Evolutionary conservation across 2,329 filamentous ascomycete species (phyloP).

Genomic region (Biscogniauxia mediterranea): DNA sequence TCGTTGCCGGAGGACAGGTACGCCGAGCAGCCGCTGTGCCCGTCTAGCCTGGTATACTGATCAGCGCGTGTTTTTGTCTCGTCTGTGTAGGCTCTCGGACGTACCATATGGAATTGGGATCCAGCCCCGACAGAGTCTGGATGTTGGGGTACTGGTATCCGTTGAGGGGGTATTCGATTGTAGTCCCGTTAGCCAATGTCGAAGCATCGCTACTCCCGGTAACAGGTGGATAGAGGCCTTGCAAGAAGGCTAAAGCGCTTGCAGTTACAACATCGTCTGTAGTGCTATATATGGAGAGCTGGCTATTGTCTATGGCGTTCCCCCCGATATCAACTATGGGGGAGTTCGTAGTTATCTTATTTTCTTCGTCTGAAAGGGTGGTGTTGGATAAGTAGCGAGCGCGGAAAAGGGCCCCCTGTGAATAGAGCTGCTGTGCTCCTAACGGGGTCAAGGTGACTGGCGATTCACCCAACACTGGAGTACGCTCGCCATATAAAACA

Average conservation of each 20-base stretch:
- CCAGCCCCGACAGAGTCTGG: slow-evolving; percentile 46
- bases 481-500: slow-evolving; percentile 53
- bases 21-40: slow-evolving; percentile 15
- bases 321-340: slow-evolving; percentile 43
- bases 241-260: slow-evolving; percentile 74
- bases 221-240: slow-evolving; percentile 79
- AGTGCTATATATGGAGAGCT: slow-evolving; percentile 43
- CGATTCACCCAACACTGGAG: slow-evolving; percentile 36
- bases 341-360: slow-evolving; percentile 29
- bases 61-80: neutral
- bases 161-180: slow-evolving; percentile 63
- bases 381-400: slow-evolving; percentile 44
- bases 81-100: slow-evolving; percentile 15
- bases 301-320: slow-evolving; percentile 47
- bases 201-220: slow-evolving; percentile 42
- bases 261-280: slow-evolving; percentile 54
- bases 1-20: slow-evolving; percentile 14
- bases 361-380: slow-evolving; percentile 20
- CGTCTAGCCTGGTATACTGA: slow-evolving; percentile 17
- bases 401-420: slow-evolving; percentile 49
- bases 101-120: slow-evolving; percentile 47
- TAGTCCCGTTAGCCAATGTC: slow-evolving; percentile 58
- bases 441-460: slow-evolving; percentile 45
- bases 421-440: slow-evolving; percentile 52
- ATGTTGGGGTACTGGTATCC: slow-evolving; percentile 82